These are phyloP conservation scores for Truncatella angustata DNA, from an alignment of 2,329 filamentous ascomycete species.

Conservation along the genomic window DNA sequence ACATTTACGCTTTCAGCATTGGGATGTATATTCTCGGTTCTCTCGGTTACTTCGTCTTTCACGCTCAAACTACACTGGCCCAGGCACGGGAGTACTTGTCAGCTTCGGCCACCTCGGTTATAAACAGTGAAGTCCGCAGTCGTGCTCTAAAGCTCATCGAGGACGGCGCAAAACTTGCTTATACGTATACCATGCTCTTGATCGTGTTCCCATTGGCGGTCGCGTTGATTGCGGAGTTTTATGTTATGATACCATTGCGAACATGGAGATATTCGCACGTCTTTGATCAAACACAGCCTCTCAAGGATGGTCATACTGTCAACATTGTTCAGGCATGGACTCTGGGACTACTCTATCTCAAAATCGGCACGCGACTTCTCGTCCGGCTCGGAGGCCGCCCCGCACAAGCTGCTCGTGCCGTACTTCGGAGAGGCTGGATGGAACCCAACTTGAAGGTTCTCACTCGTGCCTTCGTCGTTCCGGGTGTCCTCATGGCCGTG, in stretches of 20 bases:
- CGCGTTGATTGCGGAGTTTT: slow-evolving; percentile 80
- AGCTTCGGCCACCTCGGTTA: slow-evolving; percentile 21
- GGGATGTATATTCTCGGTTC: slow-evolving; percentile 80
- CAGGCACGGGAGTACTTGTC: slow-evolving; percentile 30
- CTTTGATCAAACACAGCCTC: slow-evolving; percentile 11
- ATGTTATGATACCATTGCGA: slow-evolving; percentile 82
- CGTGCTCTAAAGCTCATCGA: slow-evolving; percentile 26
- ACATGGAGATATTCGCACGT: slow-evolving; percentile 61
- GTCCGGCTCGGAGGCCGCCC: slow-evolving; percentile 67
- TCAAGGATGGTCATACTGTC: slow-evolving; percentile 60
- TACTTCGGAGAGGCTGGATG: slow-evolving; percentile 73
- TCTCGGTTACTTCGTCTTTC: slow-evolving; percentile 59
- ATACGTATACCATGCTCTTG: slow-evolving; percentile 72
- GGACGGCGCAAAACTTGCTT: slow-evolving; percentile 53
- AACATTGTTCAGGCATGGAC: slow-evolving; percentile 94
- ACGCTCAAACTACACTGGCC: slow-evolving; percentile 40
- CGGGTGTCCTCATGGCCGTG: slow-evolving; percentile 60
- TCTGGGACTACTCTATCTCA: slow-evolving; percentile 84
- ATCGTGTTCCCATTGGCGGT: slow-evolving; percentile 80
- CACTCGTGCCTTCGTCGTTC: slow-evolving; percentile 84
- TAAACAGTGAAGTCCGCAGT: slow-evolving; percentile 29
- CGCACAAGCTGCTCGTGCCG: slow-evolving; percentile 70
- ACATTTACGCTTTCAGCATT: slow-evolving; percentile 93
- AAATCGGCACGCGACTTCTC: slow-evolving; percentile 70
- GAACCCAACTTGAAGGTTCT: slow-evolving; percentile 76